These are phyloP conservation scores for Warburgia ugandensis DNA, from an alignment of 164 flowering plant species.

Conservation along the genomic window DNA sequence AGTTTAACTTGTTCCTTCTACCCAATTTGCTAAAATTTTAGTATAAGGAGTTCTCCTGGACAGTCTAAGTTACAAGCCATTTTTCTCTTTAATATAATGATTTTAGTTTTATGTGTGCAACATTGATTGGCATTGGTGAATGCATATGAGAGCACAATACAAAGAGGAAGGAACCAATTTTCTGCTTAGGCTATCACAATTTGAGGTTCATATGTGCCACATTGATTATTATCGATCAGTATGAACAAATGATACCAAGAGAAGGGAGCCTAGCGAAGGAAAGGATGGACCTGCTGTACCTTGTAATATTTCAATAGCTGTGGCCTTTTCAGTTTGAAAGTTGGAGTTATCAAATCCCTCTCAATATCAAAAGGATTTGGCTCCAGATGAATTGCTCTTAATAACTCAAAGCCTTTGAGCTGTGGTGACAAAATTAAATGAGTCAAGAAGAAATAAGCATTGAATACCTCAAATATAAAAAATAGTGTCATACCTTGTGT, in stretches of 20 bases:
- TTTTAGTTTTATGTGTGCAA: no score
- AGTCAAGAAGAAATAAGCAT: conserved; percentile 10
- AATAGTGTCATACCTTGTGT: conserved; percentile 41
- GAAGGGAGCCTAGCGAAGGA: not conserved
- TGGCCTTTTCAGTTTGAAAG: conserved; percentile 87
- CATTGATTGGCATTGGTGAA: no score
- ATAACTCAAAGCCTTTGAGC: conserved; percentile 91
- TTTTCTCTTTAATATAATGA: no score
- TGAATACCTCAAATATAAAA: not conserved
- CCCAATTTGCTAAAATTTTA: no score
- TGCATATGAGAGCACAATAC: no score
- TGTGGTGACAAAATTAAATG: conserved; percentile 22
- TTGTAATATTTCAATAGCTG: conserved; percentile 82
- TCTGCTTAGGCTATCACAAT: no score
- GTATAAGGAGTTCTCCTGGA: no score
- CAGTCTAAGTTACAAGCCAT: no score
- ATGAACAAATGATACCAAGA: not conserved
- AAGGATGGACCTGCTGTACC: conserved; percentile 27
- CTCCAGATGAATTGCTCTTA: conserved; percentile 76
- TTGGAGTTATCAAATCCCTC: conserved; percentile 84
- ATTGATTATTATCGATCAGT: not conserved
- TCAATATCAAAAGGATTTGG: conserved; percentile 84
- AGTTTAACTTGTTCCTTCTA: no score
- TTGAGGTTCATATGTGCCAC: no score
- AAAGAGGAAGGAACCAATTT: no score